A percentile compares a stretch with the other conserved stretches of the same genome.
Evolutionary conservation across 2,329 filamentous ascomycete genomes (phyloP).

Genomic region (Microdochium trichocladiopsis): DNA sequence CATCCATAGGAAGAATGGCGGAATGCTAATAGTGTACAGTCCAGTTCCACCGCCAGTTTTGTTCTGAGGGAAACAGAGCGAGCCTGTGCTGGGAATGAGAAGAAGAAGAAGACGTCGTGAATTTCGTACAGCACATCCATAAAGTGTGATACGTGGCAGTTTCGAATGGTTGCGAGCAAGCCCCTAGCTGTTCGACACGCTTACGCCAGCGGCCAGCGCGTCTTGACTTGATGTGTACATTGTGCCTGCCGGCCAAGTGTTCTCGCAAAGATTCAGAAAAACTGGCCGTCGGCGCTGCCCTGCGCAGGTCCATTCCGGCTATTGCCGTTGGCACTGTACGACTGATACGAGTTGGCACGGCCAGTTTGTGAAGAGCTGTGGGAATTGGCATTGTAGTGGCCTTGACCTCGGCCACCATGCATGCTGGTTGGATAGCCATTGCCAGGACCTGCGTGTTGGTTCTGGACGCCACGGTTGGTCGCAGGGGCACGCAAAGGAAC

Average conservation of each 20-base stretch:
- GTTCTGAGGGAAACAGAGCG: background rate
- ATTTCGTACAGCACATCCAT: constrained; percentile 11
- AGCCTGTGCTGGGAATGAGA: background rate
- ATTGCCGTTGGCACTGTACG: constrained; percentile 15
- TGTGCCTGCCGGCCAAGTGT: background rate
- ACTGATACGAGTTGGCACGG: constrained; percentile 17
- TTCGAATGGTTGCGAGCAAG: background rate
- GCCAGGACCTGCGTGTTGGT: constrained; percentile 26
- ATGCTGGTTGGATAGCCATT: constrained; percentile 21
- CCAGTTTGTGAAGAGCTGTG: constrained; percentile 19
- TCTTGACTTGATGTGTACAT: background rate
- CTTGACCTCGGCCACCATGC: constrained; percentile 22
- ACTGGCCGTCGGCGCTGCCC: constrained; percentile 13
- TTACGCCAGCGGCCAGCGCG: background rate
- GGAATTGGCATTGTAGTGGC: constrained; percentile 18
- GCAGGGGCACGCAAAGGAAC: constrained; percentile 35
- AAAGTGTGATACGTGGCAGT: background rate
- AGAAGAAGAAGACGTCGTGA: constrained; percentile 1
- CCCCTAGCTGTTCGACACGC: background rate
- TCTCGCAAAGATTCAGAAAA: too few species aligned
- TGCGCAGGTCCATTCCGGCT: constrained; percentile 3
- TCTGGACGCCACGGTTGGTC: constrained; percentile 34
- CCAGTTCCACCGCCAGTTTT: constrained; percentile 7
- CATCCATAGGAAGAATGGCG: too few species aligned
- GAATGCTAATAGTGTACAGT: constrained; percentile 19